phyloP scores from a whole-genome alignment of 768 basidiomycete species.

The Xerocomellus intermedius region DNA sequence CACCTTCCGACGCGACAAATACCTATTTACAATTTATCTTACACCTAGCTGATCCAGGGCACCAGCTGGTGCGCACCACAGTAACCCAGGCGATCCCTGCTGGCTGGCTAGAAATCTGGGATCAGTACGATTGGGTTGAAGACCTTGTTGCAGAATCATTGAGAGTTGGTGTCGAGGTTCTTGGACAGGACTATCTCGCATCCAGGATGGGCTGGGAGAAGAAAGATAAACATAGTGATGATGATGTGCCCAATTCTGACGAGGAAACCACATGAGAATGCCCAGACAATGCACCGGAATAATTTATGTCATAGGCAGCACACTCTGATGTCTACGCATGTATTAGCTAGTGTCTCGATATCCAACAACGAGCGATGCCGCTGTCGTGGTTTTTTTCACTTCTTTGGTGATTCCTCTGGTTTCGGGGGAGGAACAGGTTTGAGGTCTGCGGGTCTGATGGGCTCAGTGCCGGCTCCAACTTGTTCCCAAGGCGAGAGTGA shows the following conservation, averaged over 20 bases:
- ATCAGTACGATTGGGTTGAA: constrained; percentile 94
- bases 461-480: constrained; percentile 64
- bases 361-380: neutral
- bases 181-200: constrained; percentile 91
- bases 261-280: constrained; percentile 12
- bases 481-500: constrained; percentile 95
- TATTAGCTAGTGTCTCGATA: constrained; percentile 15
- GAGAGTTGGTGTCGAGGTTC: constrained; percentile 79
- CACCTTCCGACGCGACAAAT: constrained; percentile 23
- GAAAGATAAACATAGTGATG: constrained; percentile 22
- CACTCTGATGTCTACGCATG: constrained; percentile 7
- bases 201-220: constrained; percentile 80
- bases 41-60: constrained; percentile 71
- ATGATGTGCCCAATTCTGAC: constrained; percentile 2
- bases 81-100: constrained; percentile 80
- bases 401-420: constrained; percentile 74
- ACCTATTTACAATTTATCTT: constrained; percentile 62
- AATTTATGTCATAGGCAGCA: constrained; percentile 9
- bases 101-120: constrained; percentile 89
- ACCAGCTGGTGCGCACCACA: constrained; percentile 73
- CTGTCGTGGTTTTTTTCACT: constrained; percentile 42
- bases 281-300: neutral
- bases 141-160: constrained; percentile 88
- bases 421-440: constrained; percentile 76
- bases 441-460: constrained; percentile 63